phyloP scores from a whole-genome alignment of 2,329 filamentous ascomycete genomes.

The Alternaria arbusti region DNA sequence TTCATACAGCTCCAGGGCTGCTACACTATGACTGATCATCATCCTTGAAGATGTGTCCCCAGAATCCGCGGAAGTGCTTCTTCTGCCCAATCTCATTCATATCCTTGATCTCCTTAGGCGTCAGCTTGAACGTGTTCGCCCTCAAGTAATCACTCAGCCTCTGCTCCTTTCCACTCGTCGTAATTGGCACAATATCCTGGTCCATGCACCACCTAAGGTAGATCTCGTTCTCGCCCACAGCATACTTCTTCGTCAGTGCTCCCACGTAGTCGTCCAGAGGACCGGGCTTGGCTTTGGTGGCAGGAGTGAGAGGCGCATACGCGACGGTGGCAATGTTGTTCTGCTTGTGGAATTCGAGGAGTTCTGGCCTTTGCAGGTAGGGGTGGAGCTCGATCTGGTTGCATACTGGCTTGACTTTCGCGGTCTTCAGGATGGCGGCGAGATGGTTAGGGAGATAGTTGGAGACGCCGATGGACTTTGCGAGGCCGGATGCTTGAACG shows the following conservation, averaged over 20 bases:
- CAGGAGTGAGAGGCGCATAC: conserved; percentile 57
- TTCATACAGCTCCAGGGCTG: not conserved
- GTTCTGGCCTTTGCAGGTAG: conserved; percentile 66
- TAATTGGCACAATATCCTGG: conserved; percentile 64
- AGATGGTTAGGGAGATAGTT: conserved; percentile 64
- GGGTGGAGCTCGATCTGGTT: conserved; percentile 76
- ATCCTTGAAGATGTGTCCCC: conserved; percentile 59
- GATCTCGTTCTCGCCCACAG: conserved; percentile 63
- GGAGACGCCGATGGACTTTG: conserved; percentile 67
- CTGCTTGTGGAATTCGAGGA: conserved; percentile 61
- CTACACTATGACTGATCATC: conserved; percentile 57
- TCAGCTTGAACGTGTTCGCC: conserved; percentile 63
- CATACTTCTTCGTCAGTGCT: conserved; percentile 65
- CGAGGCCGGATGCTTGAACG: conserved; percentile 62
- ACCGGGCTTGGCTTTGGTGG: conserved; percentile 61
- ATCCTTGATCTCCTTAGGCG: conserved; percentile 61
- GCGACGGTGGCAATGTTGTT: conserved; percentile 57
- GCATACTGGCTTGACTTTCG: conserved; percentile 64
- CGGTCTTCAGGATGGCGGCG: conserved; percentile 59
- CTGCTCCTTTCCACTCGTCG: conserved; percentile 66
- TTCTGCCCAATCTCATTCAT: conserved; percentile 59
- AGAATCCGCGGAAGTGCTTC: conserved; percentile 69
- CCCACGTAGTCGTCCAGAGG: conserved; percentile 62
- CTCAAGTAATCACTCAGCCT: conserved; percentile 64
- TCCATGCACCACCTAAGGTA: conserved; percentile 67